Base-by-base conservation (phyloP, 2,329 filamentous ascomycete genomes). In the Paraphaeosphaeria minitans region DNA sequence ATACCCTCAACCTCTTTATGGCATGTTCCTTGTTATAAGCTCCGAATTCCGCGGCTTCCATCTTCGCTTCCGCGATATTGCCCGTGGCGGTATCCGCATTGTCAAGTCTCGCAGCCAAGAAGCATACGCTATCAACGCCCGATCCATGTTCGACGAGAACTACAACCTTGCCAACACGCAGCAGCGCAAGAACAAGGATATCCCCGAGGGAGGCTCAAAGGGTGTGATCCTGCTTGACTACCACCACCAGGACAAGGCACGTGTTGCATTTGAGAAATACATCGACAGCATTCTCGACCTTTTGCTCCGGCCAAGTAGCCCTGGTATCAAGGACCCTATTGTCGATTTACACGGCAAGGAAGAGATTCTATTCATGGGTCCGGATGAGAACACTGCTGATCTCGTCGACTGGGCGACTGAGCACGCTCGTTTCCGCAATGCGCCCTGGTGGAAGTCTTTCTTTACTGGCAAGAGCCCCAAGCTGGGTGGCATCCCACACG, bases 371-470 rank as follows among this genome's bases (percentile, higher is more conserved):
- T 99, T 99, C 84, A 91, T 99, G 92, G 95, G 95, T 35, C 95
- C 95, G 0, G 95, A 99, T 67, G 95, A 99, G 87, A 99, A 99
- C 81, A 99, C 95, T 1, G 95, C 95, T 22, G 92, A 97, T 72
- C 85, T 99, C 35, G 95, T 99, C 53, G 89, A 99, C 79, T 99
- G 95, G 95, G 95, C 95, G n/a, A 99, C 95, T 1, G 89, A 95
- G 78, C 95, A 99, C 77, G 95, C 95, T 60, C 87, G 92, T 53
- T 82, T 82, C 61, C 89, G 95, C 68, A 93, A 93, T 47, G 95
- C 95, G 4, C 92, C 93, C 29, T 99, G 94, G 92, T 99, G 95
- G 95, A 99, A 99, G 84, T 99, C 95, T 0, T 99, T 99, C 86
- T 99, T 99, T 84, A 99, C 95, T 2, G 95, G 95, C 73, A 99